Evolutionary conservation across 257 asterid species (phyloP).

Genomic region (Solanum clarkiae): DNA sequence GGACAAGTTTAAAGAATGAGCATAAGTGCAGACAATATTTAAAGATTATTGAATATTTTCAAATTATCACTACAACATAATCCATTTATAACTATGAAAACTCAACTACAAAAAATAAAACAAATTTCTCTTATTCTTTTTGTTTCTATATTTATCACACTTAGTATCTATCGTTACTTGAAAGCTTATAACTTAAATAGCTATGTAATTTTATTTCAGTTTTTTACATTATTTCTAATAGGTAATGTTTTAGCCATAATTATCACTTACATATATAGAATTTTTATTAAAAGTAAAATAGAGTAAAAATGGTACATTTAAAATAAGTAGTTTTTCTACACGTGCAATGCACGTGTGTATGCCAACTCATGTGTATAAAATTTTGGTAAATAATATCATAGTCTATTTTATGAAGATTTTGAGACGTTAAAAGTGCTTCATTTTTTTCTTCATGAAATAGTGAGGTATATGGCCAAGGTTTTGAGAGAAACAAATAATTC

Average conservation of each 20-base stretch:
- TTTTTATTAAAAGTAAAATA: neutral
- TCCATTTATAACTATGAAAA: neutral
- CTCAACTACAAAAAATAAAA: neutral
- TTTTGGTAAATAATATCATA: too few species aligned
- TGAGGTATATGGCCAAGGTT: too few species aligned
- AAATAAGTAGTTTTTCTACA: too few species aligned
- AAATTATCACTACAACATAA: neutral
- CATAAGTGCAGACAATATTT: neutral
- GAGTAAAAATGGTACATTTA: neutral
- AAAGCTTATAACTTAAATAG: neutral
- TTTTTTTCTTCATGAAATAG: too few species aligned
- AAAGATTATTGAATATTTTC: neutral
- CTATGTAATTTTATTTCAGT: neutral
- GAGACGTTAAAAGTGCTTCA: too few species aligned
- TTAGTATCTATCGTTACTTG: neutral
- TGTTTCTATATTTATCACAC: neutral
- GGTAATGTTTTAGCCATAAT: neutral
- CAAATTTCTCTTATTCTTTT: neutral
- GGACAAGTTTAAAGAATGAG: neutral
- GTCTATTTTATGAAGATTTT: too few species aligned
- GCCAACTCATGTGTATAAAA: too few species aligned
- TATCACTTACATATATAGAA: neutral
- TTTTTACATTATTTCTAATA: too few species aligned
- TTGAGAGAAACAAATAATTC: too few species aligned
- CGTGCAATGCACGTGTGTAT: too few species aligned